A percentile compares a stretch with the other conserved stretches of the same genome.
These are phyloP conservation scores for Fraxinus sp. DNA, from an alignment of 305 asterid species.

Conservation along the genomic window DNA sequence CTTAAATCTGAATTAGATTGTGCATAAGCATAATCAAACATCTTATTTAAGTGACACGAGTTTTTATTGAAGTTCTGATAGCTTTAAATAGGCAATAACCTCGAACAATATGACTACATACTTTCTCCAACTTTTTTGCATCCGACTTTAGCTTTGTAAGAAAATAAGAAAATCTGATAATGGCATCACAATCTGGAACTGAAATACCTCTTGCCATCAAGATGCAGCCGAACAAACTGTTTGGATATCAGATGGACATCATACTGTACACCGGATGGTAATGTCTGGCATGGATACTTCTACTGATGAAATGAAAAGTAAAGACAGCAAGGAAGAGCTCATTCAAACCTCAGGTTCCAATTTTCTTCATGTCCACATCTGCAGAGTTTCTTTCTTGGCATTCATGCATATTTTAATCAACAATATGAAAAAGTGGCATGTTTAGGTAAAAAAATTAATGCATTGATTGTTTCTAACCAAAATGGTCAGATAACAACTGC, in stretches of 20 bases:
- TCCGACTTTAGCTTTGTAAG: not conserved
- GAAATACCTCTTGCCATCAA: constrained; percentile 22
- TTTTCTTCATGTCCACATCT: not conserved
- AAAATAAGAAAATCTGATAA: not conserved
- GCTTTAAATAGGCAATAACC: not conserved
- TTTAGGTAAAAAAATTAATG: not conserved
- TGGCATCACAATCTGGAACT: constrained; percentile 16
- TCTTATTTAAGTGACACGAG: not conserved
- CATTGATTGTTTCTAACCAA: not conserved
- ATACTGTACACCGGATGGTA: constrained; percentile 58
- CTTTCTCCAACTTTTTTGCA: not conserved
- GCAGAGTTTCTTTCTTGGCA: not conserved
- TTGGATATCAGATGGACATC: constrained; percentile 83
- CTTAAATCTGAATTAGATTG: constrained; percentile 2
- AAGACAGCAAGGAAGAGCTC: constrained; percentile 37
- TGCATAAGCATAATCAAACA: not conserved
- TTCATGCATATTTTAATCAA: not conserved
- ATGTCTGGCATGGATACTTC: constrained; percentile 51
- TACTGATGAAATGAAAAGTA: constrained; percentile 37
- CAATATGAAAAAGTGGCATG: not conserved
- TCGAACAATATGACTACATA: not conserved
- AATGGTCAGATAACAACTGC: not conserved
- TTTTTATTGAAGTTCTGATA: constrained; percentile 17
- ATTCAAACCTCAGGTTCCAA: constrained; percentile 56
- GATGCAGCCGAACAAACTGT: constrained; percentile 59